Conservation (phyloP, 306 rosid species). For the Glycine tomentella region DNA sequence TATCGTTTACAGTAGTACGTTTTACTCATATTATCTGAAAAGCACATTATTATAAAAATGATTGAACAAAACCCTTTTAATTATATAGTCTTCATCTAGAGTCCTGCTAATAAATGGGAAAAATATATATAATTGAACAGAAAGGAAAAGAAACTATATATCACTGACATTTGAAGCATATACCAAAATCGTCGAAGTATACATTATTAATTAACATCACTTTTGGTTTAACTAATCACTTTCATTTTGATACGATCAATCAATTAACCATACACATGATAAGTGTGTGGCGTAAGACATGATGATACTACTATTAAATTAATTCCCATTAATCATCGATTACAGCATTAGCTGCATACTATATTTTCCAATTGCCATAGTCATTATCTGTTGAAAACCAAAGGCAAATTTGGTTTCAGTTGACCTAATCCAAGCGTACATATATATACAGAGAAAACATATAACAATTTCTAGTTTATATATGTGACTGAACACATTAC, state of each 20-base stretch:
- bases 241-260: constrained; percentile 4
- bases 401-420: constrained; percentile 35
- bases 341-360: constrained; percentile 32
- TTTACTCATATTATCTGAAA: not conserved
- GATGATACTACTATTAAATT: constrained; percentile 46
- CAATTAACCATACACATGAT: not conserved
- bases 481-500: too few relatives aligned
- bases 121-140: not conserved
- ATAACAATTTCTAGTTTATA: too few relatives aligned
- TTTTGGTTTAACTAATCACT: constrained; percentile 28
- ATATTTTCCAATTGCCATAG: not conserved
- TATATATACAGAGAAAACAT: not conserved
- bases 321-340: constrained; percentile 24
- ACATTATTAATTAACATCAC: not conserved
- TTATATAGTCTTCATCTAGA: not conserved
- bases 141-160: not conserved
- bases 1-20: not conserved
- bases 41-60: not conserved
- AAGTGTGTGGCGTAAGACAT: constrained; percentile 46
- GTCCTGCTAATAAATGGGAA: not conserved
- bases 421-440: constrained; percentile 42
- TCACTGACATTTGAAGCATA: constrained; percentile 9
- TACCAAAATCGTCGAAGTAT: not conserved
- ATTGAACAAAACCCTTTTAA: not conserved
- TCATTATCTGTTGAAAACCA: constrained; percentile 26